phyloP scores from a whole-genome alignment of 805 yeast species.

The Kodamaea fukazawae region DNA sequence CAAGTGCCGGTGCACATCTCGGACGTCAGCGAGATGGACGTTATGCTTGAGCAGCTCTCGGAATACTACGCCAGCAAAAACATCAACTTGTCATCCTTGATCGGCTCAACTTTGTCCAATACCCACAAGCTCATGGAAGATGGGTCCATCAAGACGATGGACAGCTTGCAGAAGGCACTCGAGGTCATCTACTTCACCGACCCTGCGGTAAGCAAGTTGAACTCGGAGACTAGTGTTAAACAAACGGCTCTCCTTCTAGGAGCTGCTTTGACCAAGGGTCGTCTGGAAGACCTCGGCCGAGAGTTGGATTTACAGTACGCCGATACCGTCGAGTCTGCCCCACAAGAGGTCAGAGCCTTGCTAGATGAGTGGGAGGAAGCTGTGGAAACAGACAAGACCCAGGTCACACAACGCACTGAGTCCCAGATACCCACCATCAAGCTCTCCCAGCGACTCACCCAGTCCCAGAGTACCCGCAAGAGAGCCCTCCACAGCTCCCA shows the following conservation, averaged over 20 bases:
- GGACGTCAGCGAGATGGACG: conserved; percentile 28
- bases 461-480: conserved; percentile 2
- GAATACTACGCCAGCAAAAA: conserved; percentile 18
- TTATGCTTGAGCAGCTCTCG: conserved; percentile 31
- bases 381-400: not conserved
- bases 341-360: conserved; percentile 4
- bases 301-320: conserved; percentile 5
- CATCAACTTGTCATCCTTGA: conserved; percentile 13
- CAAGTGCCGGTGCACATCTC: conserved; percentile 14
- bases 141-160: conserved; percentile 8
- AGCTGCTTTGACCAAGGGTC: conserved; percentile 14
- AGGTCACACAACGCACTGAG: not conserved
- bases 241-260: conserved; percentile 11
- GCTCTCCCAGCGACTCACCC: conserved; percentile 5
- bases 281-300: conserved; percentile 2
- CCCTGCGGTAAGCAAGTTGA: not conserved
- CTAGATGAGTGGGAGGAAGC: conserved; percentile 8
- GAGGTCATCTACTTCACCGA: conserved; percentile 6
- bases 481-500: not conserved
- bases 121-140: conserved; percentile 16
- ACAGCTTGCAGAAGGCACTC: conserved; percentile 8
- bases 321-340: conserved; percentile 1
- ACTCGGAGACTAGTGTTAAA: conserved; percentile 5
- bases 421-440: conserved; percentile 12
- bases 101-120: conserved; percentile 16